phyloP scores from a whole-genome alignment of 768 basidiomycete genomes.

The Erythrobasidium yunnanense region DNA sequence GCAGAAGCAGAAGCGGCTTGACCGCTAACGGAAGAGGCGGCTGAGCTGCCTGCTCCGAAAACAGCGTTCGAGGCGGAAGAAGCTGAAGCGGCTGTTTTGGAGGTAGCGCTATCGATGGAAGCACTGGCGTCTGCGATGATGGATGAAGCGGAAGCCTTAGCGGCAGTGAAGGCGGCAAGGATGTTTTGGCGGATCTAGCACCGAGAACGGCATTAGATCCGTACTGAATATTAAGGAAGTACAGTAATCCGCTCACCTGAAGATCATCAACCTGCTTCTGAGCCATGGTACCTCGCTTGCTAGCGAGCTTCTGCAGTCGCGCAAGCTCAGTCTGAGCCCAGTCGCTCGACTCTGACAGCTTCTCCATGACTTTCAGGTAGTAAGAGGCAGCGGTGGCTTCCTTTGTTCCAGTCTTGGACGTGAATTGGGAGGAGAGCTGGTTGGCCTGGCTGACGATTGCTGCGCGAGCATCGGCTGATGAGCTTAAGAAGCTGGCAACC shows the following conservation, averaged over 20 bases:
- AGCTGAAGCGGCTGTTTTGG: background rate
- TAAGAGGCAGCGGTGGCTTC: slow-evolving; percentile 48
- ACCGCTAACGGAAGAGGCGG: background rate
- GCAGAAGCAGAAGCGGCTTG: background rate
- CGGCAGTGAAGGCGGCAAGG: slow-evolving; percentile 12
- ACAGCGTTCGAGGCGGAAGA: background rate
- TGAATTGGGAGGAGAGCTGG: slow-evolving; percentile 47
- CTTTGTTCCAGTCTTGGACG: slow-evolving; percentile 40
- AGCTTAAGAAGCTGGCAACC: slow-evolving; percentile 62
- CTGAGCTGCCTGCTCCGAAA: background rate
- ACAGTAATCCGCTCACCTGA: slow-evolving; percentile 6
- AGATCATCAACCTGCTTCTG: slow-evolving; percentile 80
- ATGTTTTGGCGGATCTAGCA: slow-evolving; percentile 24
- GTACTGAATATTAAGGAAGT: background rate
- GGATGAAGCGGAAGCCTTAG: background rate
- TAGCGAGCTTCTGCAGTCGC: slow-evolving; percentile 44
- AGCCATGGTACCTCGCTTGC: slow-evolving; percentile 56
- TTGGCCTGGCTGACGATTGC: slow-evolving; percentile 59
- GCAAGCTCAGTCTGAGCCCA: slow-evolving; percentile 78
- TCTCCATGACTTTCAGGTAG: slow-evolving; percentile 84
- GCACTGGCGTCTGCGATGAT: background rate
- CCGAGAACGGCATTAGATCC: background rate
- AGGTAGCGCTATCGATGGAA: background rate
- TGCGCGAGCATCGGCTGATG: slow-evolving; percentile 51
- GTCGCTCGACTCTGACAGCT: slow-evolving; percentile 58